Evolutionary conservation across 1,284 basidiomycete genomes (phyloP), one percentile per base, ranked within the genome.

Genomic region (Hemileia vastatrix): DNA sequence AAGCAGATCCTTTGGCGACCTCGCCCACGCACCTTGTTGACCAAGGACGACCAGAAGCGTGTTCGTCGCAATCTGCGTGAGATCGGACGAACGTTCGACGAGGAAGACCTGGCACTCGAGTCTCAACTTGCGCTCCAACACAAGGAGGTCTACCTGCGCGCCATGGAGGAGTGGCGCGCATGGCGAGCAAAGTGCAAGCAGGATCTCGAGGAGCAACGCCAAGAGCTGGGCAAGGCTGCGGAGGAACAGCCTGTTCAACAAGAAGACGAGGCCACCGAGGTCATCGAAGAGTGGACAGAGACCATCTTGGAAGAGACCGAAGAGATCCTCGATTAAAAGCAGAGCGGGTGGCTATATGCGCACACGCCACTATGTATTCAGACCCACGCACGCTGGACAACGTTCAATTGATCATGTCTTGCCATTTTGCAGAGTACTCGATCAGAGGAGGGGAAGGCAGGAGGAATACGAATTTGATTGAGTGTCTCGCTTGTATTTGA

Each of bases 1-100:
- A 98, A 98, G 81, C 95, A 98, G 78, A 92, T 98, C 78, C 82
- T 96, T 64, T 99, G 95, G 95, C 86, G 95, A 33, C 93, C 94
- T 44, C 86, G 95, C 21, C 91, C 94, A 4, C 83, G 85, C 33
- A 87, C 90, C 4, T 79, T 97, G 59, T 81, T 99, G 60, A 81
- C 83, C 65, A 91, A 88, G 76, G 91, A 95, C 62, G 84, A 91
- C 67, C 91, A 95, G 76, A 87, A 86, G 71, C 83, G 82, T 64
- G 85, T 98, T 65, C 83, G 90, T 67, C 87, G 86, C 77, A 95
- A 91, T 76, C 81, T 98, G 71, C 85, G 87, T 68, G 94, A 98
- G 75, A 93, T 86, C 81, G 88, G 90, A 71, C 84, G 90, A 32
- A 79, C 81, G 51, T 98, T 98, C 77, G 95, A 99, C 65, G 94